Percentiles rank a stretch among this genome's conserved stretches.
Evolutionary conservation across 345 rosid species (phyloP).

Genomic region (Pelargonium nanum): DNA sequence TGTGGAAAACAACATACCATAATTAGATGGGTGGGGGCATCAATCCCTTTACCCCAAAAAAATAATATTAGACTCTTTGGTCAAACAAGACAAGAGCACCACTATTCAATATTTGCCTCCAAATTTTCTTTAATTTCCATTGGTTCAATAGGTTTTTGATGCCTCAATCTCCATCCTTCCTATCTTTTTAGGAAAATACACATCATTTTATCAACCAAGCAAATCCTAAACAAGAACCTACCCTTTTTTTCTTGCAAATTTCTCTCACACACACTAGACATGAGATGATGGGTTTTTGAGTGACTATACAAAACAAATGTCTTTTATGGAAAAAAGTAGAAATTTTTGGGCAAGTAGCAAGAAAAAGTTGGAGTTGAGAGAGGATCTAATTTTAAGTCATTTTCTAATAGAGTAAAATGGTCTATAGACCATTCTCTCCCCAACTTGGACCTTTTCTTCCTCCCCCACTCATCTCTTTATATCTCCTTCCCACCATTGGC

Average conservation of each 20-base stretch:
- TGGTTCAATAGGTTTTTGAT: not conserved
- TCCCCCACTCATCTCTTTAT: not conserved
- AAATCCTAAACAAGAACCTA: not conserved
- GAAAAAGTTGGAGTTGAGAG: not conserved
- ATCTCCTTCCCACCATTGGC: constrained; percentile 1
- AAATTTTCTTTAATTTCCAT: not conserved
- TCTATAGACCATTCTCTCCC: constrained; percentile 28
- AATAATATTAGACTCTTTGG: constrained; percentile 3
- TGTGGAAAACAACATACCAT: constrained; percentile 5
- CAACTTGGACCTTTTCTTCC: constrained; percentile 19
- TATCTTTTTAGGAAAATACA: constrained; percentile 5
- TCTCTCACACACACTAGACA: not conserved
- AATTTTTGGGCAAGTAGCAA: no score
- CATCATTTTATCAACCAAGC: not conserved
- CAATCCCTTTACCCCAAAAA: constrained; percentile 2
- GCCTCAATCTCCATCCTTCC: not conserved
- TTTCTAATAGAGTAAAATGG: constrained; percentile 22
- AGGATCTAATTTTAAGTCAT: constrained; percentile 23
- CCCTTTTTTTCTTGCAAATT: not conserved
- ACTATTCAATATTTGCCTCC: not conserved
- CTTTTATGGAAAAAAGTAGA: no score
- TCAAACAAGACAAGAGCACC: constrained; percentile 8
- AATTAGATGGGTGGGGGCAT: constrained; percentile 6
- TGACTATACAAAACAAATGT: no score
- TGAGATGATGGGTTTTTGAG: no score